These are phyloP conservation scores for Notholithocarpus densiflorus DNA, from an alignment of 306 rosid genomes.

Conservation along the genomic window DNA sequence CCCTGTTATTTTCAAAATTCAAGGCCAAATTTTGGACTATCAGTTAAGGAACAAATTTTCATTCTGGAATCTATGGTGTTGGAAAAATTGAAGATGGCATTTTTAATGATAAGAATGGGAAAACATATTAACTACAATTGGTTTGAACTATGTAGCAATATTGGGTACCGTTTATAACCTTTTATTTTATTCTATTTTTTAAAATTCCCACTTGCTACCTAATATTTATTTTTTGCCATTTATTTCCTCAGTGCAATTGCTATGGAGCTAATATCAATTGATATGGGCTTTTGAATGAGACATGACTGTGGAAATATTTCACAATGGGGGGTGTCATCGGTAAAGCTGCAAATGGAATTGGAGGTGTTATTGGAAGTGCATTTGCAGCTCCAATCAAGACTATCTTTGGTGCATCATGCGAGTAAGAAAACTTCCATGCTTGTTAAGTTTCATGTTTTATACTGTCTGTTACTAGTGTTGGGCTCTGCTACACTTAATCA, in stretches of 20 bases:
- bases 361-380: constrained; percentile 34
- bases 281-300: neutral
- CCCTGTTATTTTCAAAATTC: neutral
- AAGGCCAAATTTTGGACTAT: neutral
- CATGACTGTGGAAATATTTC: neutral
- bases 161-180: neutral
- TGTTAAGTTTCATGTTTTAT: neutral
- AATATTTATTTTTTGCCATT: neutral
- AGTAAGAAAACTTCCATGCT: constrained; percentile 22
- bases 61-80: neutral
- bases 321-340: constrained; percentile 37
- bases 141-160: neutral
- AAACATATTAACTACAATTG: too few species aligned
- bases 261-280: neutral
- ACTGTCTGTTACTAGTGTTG: neutral
- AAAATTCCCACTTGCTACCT: neutral
- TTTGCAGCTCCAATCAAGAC: constrained; percentile 36
- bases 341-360: constrained; percentile 33
- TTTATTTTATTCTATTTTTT: neutral
- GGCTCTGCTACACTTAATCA: neutral
- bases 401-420: constrained; percentile 40
- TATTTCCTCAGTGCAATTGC: neutral
- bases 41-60: neutral
- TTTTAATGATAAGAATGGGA: too few species aligned
- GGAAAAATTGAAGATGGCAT: too few species aligned